A percentile compares a stretch with the other conserved stretches of the same genome.
These are phyloP conservation scores for Grosmannia huntii DNA, from an alignment of 2,329 filamentous ascomycete genomes.

Conservation along the genomic window DNA sequence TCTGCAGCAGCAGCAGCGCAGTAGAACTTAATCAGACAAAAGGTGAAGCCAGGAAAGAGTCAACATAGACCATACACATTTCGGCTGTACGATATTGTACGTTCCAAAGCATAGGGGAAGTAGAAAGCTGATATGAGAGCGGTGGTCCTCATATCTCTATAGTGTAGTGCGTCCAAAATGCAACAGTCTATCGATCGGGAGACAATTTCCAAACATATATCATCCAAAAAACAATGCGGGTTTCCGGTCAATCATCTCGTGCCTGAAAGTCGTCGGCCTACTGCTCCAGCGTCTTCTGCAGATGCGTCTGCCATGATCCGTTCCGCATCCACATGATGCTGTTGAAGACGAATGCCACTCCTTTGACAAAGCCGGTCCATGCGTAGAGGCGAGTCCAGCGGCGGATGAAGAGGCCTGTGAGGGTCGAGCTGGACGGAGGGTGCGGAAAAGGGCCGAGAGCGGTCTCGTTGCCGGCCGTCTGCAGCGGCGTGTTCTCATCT, in stretches of 20 bases:
- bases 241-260: neutral
- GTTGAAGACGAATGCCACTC: constrained; percentile 4
- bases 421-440: constrained; percentile 1
- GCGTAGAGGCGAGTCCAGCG: constrained; percentile 11
- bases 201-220: neutral
- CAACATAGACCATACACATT: neutral
- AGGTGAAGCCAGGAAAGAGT: neutral
- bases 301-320: constrained; percentile 6
- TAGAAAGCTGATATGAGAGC: neutral
- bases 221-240: neutral
- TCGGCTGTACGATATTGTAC: neutral
- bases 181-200: neutral
- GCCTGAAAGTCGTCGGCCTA: neutral
- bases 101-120: neutral
- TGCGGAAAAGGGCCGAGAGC: neutral
- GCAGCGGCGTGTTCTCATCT: neutral
- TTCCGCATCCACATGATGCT: constrained; percentile 2
- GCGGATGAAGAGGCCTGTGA: constrained; percentile 9
- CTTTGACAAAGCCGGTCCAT: constrained; percentile 4
- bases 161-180: neutral
- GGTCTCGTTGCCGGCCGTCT: neutral
- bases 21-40: neutral
- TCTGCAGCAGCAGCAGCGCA: neutral
- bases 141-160: neutral
- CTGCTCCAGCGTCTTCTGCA: constrained; percentile 5